Evolutionary conservation across 139 green algal species (phyloP).

Genomic region (Volvox africanus): DNA sequence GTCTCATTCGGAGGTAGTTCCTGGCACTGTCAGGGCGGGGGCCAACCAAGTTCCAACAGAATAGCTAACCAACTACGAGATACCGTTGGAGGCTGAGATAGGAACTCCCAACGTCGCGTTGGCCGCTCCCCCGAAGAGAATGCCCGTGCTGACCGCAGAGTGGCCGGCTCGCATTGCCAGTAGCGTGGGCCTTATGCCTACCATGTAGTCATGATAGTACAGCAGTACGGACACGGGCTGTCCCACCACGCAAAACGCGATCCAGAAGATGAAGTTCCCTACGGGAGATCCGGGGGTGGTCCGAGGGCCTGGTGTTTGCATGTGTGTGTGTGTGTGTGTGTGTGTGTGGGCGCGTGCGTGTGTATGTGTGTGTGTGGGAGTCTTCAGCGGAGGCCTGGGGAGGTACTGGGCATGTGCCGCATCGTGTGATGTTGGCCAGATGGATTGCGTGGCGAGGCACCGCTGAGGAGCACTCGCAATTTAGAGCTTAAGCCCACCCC

Average conservation of each 20-base stretch:
- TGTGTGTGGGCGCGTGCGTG: too few species aligned
- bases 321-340: too few species aligned
- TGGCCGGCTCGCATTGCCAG: neutral
- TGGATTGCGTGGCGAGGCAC: neutral
- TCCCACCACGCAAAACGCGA: conserved; percentile 92
- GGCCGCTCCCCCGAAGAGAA: too few species aligned
- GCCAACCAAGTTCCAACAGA: too few species aligned
- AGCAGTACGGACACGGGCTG: conserved; percentile 89
- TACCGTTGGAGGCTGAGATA: too few species aligned
- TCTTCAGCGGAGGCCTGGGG: too few species aligned
- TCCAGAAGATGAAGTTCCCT: conserved; percentile 49
- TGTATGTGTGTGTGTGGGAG: too few species aligned
- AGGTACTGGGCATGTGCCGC: neutral
- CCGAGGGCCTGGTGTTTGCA: too few species aligned
- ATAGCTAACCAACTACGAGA: too few species aligned
- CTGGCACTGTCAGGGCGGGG: too few species aligned
- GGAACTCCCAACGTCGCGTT: neutral
- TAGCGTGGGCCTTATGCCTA: conserved; percentile 38
- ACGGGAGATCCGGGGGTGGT: neutral
- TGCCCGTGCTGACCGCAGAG: neutral
- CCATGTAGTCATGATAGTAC: conserved; percentile 88
- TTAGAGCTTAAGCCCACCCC: neutral
- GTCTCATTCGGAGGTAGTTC: too few species aligned
- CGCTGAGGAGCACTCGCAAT: neutral
- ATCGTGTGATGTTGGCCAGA: neutral